These are phyloP conservation scores for Ophiostoma pallidulum DNA, from an alignment of 2,329 filamentous ascomycete genomes.

Conservation along the genomic window DNA sequence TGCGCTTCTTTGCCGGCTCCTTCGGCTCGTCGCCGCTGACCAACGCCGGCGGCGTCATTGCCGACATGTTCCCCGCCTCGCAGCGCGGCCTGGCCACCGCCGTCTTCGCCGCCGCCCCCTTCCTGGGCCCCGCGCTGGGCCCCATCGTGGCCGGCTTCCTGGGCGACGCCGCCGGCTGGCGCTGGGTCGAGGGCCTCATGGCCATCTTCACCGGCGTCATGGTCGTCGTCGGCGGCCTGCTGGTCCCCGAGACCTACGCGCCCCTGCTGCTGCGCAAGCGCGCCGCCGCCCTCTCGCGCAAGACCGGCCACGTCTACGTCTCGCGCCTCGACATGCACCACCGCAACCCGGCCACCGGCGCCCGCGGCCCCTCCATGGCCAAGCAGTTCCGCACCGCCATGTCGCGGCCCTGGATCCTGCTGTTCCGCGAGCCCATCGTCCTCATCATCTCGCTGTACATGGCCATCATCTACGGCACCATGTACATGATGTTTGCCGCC, in stretches of 20 bases:
- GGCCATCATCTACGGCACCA: conserved; percentile 49
- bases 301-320: conserved; percentile 47
- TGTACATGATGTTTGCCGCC: conserved; percentile 52
- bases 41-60: conserved; percentile 53
- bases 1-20: conserved; percentile 54
- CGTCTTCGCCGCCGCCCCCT: conserved; percentile 56
- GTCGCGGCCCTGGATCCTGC: conserved; percentile 56
- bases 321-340: conserved; percentile 27
- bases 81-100: conserved; percentile 50
- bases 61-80: conserved; percentile 47
- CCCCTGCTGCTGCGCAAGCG: conserved; percentile 47
- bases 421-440: conserved; percentile 64
- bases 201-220: conserved; percentile 53
- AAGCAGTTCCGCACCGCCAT: conserved; percentile 49
- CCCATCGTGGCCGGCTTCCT: conserved; percentile 61
- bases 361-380: conserved; percentile 29
- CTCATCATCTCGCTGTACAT: conserved; percentile 56
- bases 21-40: conserved; percentile 55
- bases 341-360: neutral
- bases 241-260: conserved; percentile 52
- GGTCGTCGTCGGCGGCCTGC: conserved; percentile 42
- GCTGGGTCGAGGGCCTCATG: conserved; percentile 60
- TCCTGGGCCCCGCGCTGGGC: conserved; percentile 53
- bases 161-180: conserved; percentile 54
- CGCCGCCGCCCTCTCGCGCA: conserved; percentile 39